Conservation (phyloP, 495 filamentous ascomycete species). For the Schizothecium vesticola region DNA sequence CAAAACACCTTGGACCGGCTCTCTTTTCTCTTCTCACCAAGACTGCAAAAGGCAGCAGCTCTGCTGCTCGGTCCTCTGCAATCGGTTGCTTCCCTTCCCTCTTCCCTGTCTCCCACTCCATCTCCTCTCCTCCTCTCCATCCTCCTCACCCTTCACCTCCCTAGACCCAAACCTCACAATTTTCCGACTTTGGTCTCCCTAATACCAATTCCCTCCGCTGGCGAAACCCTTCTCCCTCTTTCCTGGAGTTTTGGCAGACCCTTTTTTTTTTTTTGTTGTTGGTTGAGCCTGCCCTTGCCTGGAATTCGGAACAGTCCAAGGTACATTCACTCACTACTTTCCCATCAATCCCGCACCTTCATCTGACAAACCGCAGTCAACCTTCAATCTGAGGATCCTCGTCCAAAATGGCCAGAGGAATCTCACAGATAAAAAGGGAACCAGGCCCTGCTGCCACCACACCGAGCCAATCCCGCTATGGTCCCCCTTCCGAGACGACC, state of each 20-base stretch:
- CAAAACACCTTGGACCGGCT: background rate
- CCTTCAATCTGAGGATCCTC: background rate
- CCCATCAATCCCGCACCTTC: background rate
- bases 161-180: background rate
- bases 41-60: background rate
- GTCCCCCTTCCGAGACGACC: background rate
- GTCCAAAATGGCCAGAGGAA: background rate
- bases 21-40: background rate
- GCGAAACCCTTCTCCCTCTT: background rate
- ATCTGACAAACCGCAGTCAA: background rate
- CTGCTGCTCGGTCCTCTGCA: background rate
- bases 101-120: background rate
- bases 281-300: background rate
- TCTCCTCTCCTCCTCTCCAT: background rate
- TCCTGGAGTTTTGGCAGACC: background rate
- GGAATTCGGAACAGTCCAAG: background rate
- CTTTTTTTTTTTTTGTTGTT: background rate
- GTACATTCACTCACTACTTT: background rate
- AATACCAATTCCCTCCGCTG: background rate
- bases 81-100: background rate
- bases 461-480: background rate
- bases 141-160: background rate
- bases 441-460: background rate
- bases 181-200: background rate
- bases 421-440: background rate